Evolutionary conservation across 805 yeast species (phyloP), one percentile per base, ranked within the genome.

Genomic region (Ogataea ganodermae): DNA sequence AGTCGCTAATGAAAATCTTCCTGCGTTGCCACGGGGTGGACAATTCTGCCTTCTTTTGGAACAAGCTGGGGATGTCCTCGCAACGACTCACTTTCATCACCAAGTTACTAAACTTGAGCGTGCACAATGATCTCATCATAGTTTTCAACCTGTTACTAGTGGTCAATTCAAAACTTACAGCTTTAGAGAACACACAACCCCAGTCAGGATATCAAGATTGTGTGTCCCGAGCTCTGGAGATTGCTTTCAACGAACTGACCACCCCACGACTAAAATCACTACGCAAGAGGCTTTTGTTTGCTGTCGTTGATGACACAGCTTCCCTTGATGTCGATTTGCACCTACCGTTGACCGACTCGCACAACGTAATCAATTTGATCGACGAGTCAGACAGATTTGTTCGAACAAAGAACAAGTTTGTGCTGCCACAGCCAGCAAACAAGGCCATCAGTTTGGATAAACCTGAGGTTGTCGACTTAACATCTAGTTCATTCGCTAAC

Each of bases 1-100:
- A 59, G 35, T 50, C 61, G 2, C 36, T 67, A 21, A 47, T 67
- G 51, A 61, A 59, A 37, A 22, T 62, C 3, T 50, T 59, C 3
- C 40, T 62, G 2, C 32, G 36, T 6, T 56, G 56, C 10, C 30
- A 45, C 14, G 42, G 51, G 18, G n/a, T 35, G 8, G 59, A 55
- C 27, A 61, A 52, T 22, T 8, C 52, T 6, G 37, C 45, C 5
- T 54, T 53, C 33, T 61, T 58, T 33, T 61, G 60, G 61, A 46
- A 31, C 40, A 60, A 55, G 33, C 49, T 52, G 31, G 64, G 53
- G 5, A 51, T 50, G 27, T 49, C 49, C 13, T 40, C 37, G 9
- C 52, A 47, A 20, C 55, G 33, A 24, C n/a, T 36, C 6, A 39
- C 49, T 3, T 48, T 51, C 45, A 33, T 43, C 7, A 13, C 35